These are phyloP conservation scores for Moesziomyces sp. DNA, from an alignment of 1,284 basidiomycete species.

Conservation along the genomic window DNA sequence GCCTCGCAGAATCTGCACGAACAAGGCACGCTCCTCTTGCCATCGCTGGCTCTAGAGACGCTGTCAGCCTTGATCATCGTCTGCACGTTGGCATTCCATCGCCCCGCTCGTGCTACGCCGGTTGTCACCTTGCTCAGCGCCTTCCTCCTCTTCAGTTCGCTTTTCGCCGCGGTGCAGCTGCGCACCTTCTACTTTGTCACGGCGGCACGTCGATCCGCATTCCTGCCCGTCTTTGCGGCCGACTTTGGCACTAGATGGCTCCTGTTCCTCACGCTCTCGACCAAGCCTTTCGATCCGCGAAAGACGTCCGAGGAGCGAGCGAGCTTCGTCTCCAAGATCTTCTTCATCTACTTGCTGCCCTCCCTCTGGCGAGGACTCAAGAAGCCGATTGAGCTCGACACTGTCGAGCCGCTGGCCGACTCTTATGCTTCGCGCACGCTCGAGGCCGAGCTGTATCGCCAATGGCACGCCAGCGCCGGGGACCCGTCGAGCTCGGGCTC, in stretches of 20 bases:
- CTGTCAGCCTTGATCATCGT: conserved; percentile 14
- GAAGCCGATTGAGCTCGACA: conserved; percentile 19
- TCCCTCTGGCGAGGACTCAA: conserved; percentile 14
- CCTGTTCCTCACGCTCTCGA: conserved; percentile 22
- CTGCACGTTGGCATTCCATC: conserved; percentile 5
- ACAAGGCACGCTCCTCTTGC: conserved; percentile 4
- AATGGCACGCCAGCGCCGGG: conserved; percentile 9
- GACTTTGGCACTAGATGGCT: conserved; percentile 13
- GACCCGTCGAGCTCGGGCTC: too few species aligned
- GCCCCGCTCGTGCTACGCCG: conserved; percentile 6
- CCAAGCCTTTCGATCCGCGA: conserved; percentile 20
- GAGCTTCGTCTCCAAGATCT: conserved; percentile 30
- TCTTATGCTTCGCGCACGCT: conserved; percentile 11
- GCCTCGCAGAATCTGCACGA: conserved; percentile 1
- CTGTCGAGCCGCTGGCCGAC: conserved; percentile 23
- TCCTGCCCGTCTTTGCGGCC: conserved; percentile 12
- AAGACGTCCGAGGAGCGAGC: conserved; percentile 21
- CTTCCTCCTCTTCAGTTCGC: conserved; percentile 26
- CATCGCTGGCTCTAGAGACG: conserved; percentile 10
- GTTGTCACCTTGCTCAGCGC: conserved; percentile 20
- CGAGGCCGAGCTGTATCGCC: conserved; percentile 7
- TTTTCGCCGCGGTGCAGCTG: conserved; percentile 22
- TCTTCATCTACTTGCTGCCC: conserved; percentile 32
- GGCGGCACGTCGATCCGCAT: conserved; percentile 10
- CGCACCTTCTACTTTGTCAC: conserved; percentile 25